phyloP scores from a whole-genome alignment of 140 eudicot genomes.

The Senecio squalidus region DNA sequence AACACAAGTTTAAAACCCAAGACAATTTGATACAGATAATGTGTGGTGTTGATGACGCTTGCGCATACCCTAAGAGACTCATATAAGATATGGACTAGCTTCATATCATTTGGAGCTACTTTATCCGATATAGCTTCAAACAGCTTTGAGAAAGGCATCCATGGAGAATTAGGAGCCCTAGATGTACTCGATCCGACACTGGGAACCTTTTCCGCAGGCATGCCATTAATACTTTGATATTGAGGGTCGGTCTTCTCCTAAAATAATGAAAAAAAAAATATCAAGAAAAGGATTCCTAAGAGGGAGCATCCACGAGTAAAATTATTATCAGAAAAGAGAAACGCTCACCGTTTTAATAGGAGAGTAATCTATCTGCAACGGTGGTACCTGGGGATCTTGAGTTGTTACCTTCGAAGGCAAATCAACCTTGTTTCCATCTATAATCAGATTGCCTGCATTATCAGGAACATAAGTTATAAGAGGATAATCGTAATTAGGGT shows the following conservation, averaged over 20 bases:
- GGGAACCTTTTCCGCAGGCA: constrained; percentile 18
- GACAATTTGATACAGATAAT: not conserved
- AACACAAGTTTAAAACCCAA: not conserved
- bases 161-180: constrained; percentile 64
- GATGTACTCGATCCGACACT: constrained; percentile 28
- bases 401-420: constrained; percentile 24
- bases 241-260: constrained; percentile 36
- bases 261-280: not conserved
- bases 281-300: not conserved
- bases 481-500: not conserved
- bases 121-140: constrained; percentile 60
- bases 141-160: constrained; percentile 79
- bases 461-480: constrained; percentile 3
- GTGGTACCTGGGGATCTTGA: constrained; percentile 22
- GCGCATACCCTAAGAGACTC: constrained; percentile 53
- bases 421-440: constrained; percentile 22
- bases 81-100: constrained; percentile 40
- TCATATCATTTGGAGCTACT: constrained; percentile 46
- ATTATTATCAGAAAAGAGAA: not conserved
- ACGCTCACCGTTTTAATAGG: constrained; percentile 23
- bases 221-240: constrained; percentile 10
- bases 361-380: constrained; percentile 12
- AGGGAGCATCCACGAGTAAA: not conserved
- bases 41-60: not conserved
- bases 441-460: constrained; percentile 22